phyloP scores from a whole-genome alignment of 2,329 filamentous ascomycete genomes.

The Leptographium procerum region DNA sequence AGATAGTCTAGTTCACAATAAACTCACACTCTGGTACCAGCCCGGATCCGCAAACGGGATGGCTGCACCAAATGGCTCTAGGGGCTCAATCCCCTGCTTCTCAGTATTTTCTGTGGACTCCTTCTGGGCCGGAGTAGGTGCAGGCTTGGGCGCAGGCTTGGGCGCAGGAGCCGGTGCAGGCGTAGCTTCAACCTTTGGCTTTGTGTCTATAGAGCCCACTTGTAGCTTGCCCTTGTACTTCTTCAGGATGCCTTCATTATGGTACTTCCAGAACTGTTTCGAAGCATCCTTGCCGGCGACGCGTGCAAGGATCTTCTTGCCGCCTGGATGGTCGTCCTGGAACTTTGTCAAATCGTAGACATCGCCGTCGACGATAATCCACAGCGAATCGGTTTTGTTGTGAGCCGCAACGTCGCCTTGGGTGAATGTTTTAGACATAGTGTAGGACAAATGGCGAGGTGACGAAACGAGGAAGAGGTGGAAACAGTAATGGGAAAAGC shows the following conservation, averaged over 20 bases:
- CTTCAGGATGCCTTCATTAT: constrained; percentile 79
- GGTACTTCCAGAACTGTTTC: constrained; percentile 62
- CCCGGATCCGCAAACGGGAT: constrained; percentile 86
- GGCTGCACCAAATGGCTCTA: constrained; percentile 76
- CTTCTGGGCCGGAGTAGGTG: constrained; percentile 19
- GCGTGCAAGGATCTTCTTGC: constrained; percentile 53
- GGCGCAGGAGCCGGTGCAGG: constrained; percentile 34
- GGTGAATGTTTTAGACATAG: constrained; percentile 82
- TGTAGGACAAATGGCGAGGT: constrained; percentile 13
- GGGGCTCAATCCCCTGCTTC: constrained; percentile 38
- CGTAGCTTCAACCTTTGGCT: constrained; percentile 56
- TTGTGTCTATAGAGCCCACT: constrained; percentile 79
- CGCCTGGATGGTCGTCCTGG: constrained; percentile 70
- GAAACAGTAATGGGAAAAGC: not conserved
- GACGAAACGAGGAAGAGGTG: not conserved
- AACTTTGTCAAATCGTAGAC: constrained; percentile 92
- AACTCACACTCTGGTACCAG: constrained; percentile 84
- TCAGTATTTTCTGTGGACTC: constrained; percentile 23
- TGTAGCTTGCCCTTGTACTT: constrained; percentile 71
- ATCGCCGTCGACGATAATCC: constrained; percentile 86
- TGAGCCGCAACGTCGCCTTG: constrained; percentile 80
- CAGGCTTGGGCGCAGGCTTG: constrained; percentile 23
- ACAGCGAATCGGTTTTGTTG: constrained; percentile 77
- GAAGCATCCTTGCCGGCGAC: constrained; percentile 56
- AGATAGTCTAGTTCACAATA: not conserved